Percentiles rank a stretch among this genome's conserved stretches.
Evolutionary conservation across 2,329 filamentous ascomycete genomes (phyloP).

Genomic region (Ophiostoma populinum): DNA sequence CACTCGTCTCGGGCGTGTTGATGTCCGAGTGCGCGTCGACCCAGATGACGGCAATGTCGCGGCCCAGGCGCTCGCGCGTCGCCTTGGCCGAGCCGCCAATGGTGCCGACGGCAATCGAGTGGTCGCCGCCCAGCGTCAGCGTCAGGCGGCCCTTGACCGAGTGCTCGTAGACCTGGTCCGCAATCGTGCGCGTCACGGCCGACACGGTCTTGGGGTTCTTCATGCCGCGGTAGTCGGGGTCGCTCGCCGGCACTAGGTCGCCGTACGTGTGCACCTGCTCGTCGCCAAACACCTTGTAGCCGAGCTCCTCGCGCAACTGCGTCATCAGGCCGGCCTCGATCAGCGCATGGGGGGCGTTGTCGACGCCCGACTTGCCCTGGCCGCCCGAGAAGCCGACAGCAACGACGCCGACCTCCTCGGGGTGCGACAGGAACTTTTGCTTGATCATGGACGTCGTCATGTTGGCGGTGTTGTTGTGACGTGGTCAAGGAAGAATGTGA

Average conservation of each 20-base stretch:
- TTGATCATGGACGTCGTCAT: conserved; percentile 37
- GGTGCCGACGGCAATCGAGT: conserved; percentile 90
- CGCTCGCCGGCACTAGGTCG: conserved; percentile 50
- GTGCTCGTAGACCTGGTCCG: conserved; percentile 73
- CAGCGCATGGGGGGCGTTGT: conserved; percentile 74
- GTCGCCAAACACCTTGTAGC: conserved; percentile 78
- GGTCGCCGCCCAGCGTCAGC: conserved; percentile 86
- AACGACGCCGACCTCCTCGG: conserved; percentile 73
- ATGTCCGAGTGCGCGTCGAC: conserved; percentile 97
- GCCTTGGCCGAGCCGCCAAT: conserved; percentile 78
- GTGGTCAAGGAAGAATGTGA: background rate
- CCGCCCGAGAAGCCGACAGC: conserved; percentile 94
- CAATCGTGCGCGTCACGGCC: conserved; percentile 65
- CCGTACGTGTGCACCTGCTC: conserved; percentile 65
- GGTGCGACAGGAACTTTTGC: conserved; percentile 62
- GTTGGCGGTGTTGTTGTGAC: background rate
- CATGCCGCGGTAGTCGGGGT: conserved; percentile 79
- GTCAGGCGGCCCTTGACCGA: conserved; percentile 71
- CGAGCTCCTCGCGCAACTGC: conserved; percentile 69
- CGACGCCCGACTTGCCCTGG: conserved; percentile 85
- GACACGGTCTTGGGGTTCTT: conserved; percentile 81
- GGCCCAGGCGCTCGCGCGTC: conserved; percentile 58
- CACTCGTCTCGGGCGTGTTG: conserved; percentile 83
- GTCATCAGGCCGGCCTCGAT: conserved; percentile 75
- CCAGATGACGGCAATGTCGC: conserved; percentile 89